phyloP scores from a whole-genome alignment of 2,329 filamentous ascomycete species.

The Ophiobolus disseminans region DNA sequence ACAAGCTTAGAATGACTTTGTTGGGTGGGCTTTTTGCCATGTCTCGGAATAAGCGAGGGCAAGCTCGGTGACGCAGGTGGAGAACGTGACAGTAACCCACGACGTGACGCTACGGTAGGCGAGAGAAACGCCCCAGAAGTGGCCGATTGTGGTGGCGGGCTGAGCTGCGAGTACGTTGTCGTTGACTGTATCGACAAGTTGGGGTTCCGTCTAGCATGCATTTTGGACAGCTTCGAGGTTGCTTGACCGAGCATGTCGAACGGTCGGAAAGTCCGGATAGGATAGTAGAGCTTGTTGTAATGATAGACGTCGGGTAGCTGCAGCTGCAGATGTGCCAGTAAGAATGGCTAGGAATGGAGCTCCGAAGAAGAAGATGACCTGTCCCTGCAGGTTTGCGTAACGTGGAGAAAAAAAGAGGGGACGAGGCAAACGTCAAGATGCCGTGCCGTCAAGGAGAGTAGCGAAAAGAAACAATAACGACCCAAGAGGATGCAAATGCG shows the following conservation, averaged over 20 bases:
- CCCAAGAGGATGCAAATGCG: conserved; percentile 1
- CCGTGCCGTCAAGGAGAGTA: conserved; percentile 17
- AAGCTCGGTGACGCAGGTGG: conserved; percentile 75
- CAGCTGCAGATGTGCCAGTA: conserved; percentile 9
- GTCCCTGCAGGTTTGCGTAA: conserved; percentile 23
- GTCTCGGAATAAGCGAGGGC: conserved; percentile 70
- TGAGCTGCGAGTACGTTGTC: conserved; percentile 43
- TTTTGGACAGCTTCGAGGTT: conserved; percentile 45
- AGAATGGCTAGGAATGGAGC: background rate
- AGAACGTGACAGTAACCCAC: conserved; percentile 71
- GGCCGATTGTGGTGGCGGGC: conserved; percentile 37
- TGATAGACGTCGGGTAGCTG: conserved; percentile 10
- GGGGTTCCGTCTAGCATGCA: conserved; percentile 57
- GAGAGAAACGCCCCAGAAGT: conserved; percentile 47
- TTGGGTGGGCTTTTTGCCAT: conserved; percentile 66
- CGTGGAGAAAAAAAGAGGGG: conserved; percentile 24
- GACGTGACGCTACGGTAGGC: conserved; percentile 41
- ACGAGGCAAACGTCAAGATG: conserved; percentile 19
- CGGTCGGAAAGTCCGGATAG: conserved; percentile 7
- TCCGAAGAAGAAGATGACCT: conserved; percentile 11
- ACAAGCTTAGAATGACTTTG: conserved; percentile 62
- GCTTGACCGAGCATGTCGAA: conserved; percentile 47
- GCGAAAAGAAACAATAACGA: conserved; percentile 9
- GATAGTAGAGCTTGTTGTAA: background rate
- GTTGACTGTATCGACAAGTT: conserved; percentile 55